A percentile compares a stretch with the other conserved stretches of the same genome.
phyloP scores from a whole-genome alignment of 2,329 filamentous ascomycete genomes.

The Drechslerella dactyloides region DNA sequence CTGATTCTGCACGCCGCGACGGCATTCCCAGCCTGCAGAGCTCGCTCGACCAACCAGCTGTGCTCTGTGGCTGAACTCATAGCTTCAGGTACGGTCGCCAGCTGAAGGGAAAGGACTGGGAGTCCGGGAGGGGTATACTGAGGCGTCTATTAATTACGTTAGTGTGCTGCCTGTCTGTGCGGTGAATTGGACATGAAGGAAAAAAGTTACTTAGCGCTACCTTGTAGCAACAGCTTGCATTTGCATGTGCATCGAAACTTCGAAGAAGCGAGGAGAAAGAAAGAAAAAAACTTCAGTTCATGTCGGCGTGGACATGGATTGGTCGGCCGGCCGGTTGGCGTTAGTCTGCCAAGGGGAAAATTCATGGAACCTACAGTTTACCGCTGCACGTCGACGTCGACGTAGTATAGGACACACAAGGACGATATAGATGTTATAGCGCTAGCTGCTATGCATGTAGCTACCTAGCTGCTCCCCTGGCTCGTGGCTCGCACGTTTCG shows the following conservation, averaged over 20 bases:
- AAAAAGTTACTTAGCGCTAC: too few relatives aligned
- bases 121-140: not conserved
- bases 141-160: conserved; percentile 2
- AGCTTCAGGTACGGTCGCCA: not conserved
- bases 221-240: too few relatives aligned
- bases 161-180: not conserved
- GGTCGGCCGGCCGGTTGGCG: too few relatives aligned
- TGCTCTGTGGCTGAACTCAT: conserved; percentile 14
- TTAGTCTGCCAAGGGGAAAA: not conserved
- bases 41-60: not conserved
- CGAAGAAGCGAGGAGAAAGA: not conserved
- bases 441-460: not conserved
- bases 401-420: not conserved
- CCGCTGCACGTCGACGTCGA: conserved; percentile 3
- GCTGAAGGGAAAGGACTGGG: conserved; percentile 17
- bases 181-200: too few relatives aligned
- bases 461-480: conserved; percentile 2
- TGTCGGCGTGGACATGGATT: too few relatives aligned
- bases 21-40: conserved; percentile 2
- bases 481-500: too few relatives aligned
- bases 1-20: not conserved
- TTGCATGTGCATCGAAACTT: too few relatives aligned
- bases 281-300: not conserved
- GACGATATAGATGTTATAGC: not conserved
- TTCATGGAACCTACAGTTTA: not conserved